These are phyloP conservation scores for Yamadazyma atlantica DNA, from an alignment of 1,139 yeast species.

Conservation along the genomic window DNA sequence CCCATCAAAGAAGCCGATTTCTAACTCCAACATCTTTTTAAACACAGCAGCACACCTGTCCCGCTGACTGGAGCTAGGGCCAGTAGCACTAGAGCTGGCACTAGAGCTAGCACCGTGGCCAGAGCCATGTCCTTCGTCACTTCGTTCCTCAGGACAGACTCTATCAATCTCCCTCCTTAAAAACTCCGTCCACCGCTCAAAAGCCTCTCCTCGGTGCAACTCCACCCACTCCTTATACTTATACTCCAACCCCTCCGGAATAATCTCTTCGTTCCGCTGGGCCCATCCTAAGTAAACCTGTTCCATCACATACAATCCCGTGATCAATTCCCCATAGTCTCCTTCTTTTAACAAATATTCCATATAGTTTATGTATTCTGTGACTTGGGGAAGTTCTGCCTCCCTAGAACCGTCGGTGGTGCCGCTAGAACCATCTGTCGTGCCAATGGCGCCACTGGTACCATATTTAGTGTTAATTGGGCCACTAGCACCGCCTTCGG, in stretches of 20 bases:
- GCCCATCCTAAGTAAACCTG: slow-evolving; percentile 56
- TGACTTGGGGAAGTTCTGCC: too few species aligned
- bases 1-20: slow-evolving; percentile 45
- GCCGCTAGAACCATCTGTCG: too few species aligned
- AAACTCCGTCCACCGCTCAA: slow-evolving; percentile 48
- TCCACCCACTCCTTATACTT: slow-evolving; percentile 52
- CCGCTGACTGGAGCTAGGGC: too few species aligned
- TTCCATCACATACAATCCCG: slow-evolving; percentile 49
- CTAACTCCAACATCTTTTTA: slow-evolving; percentile 34
- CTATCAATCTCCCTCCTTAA: slow-evolving; percentile 44
- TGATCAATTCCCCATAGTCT: slow-evolving; percentile 42
- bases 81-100: too few species aligned
- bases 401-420: too few species aligned
- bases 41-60: slow-evolving; percentile 32
- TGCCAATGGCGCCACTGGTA: too few species aligned
- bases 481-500: too few species aligned
- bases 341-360: slow-evolving; percentile 26
- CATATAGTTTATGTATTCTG: slow-evolving; percentile 37
- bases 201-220: slow-evolving; percentile 48
- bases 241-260: slow-evolving; percentile 35
- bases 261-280: slow-evolving; percentile 25
- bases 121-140: too few species aligned
- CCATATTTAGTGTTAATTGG: too few species aligned
- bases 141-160: too few species aligned
- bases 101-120: too few species aligned